A percentile compares a stretch with the other conserved stretches of the same genome.
Conservation (phyloP, 2,329 filamentous ascomycete species). For the Paramyrothecium roridum region DNA sequence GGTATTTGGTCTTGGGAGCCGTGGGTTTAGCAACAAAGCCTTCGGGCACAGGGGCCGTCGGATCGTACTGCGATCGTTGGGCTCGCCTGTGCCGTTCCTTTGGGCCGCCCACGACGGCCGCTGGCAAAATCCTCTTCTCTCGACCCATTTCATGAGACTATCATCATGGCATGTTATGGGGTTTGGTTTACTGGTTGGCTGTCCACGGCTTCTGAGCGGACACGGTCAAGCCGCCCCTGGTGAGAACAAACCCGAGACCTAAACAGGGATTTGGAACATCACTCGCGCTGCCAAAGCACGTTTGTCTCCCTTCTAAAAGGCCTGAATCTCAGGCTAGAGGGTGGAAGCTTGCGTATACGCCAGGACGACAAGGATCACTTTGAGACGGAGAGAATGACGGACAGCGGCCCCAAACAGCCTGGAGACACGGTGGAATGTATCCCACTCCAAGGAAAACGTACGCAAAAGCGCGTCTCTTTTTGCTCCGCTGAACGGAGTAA, state of each 20-base stretch:
- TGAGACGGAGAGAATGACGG: too few relatives aligned
- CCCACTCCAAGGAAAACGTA: too few relatives aligned
- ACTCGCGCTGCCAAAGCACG: too few relatives aligned
- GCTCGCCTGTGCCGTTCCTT: conserved; percentile 32
- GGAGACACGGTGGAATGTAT: too few relatives aligned
- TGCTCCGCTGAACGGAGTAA: not conserved
- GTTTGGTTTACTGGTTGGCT: not conserved
- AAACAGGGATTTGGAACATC: too few relatives aligned
- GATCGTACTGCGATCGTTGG: conserved; percentile 27
- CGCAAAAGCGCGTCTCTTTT: too few relatives aligned
- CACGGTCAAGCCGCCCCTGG: not conserved
- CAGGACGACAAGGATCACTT: too few relatives aligned
- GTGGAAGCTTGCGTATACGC: too few relatives aligned
- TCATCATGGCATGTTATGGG: conserved; percentile 21
- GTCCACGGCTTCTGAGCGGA: not conserved
- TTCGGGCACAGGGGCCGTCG: conserved; percentile 26
- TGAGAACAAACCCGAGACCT: too few relatives aligned
- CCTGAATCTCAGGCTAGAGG: too few relatives aligned
- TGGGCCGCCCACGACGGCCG: conserved; percentile 24
- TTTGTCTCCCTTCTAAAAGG: too few relatives aligned
- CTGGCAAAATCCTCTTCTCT: conserved; percentile 29
- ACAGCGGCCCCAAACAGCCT: too few relatives aligned
- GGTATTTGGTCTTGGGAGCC: conserved; percentile 50
- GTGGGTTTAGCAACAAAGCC: conserved; percentile 34
- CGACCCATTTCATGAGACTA: conserved; percentile 28